Base-by-base conservation (phyloP, 352 stramenopile species). In the Phytophthora rubi region DNA sequence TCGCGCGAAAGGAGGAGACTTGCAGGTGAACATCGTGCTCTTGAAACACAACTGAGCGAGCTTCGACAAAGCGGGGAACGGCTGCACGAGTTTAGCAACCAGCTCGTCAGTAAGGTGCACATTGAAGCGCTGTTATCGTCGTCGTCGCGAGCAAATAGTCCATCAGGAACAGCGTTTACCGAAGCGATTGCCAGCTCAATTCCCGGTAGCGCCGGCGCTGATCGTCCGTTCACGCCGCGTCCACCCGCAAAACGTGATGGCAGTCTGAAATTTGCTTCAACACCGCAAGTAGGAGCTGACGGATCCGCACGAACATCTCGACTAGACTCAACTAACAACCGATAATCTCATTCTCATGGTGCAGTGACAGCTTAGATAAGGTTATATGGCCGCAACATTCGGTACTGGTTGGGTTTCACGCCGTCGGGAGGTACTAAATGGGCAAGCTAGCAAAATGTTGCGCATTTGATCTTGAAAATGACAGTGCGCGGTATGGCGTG, bases 71-170 rank as follows among this genome's bases (percentile, higher is more conserved):
- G 70, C 32, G 67, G 62, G 26, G 68, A 75, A 2, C 75, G 77
- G 8, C 62, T 91, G 51, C 85, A 88, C 59, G 83, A 79, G 62
- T 90, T 81, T 60, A 93, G 85, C 64, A 93, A 91, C 39, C 62
- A 91, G 37, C 56, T 93, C 8, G 83, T 89, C 18, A 91, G 81
- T 71, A 81, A 87, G 60, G 56, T 62, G 0, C 73, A 81, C 21
- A 82, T 89, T 30, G 79, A 89, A 16, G 66, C 68, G 12, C 55
- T 82, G 2, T 26, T 75, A 16, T 42, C n/a, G 12, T 49, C 63
- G 10, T 53, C 63, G 0, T 32, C 53, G 21, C 59, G 54, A 21
- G 55, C 35, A 4, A 63, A 2, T 26, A 60, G 16, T 6, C 18
- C 37, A 0, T 4, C 45, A 35, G 47, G 28, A 48, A 12, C 58